Evolutionary conservation across 192 early-diverging fungal genomes (phyloP), one percentile per base, ranked within the genome.

Genomic region (Podila verticillata): DNA sequence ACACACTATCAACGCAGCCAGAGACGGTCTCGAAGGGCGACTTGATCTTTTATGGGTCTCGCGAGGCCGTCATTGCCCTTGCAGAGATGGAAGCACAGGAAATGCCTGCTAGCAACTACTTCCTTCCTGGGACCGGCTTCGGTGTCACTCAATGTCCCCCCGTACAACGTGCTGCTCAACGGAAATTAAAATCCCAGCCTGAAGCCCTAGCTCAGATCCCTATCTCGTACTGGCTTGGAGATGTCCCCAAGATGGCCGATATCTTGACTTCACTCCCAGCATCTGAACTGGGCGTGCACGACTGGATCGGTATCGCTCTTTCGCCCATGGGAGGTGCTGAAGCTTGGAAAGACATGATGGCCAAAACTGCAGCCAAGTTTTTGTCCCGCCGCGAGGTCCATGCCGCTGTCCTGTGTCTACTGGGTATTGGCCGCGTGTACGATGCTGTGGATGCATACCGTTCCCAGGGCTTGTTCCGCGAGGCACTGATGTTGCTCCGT

Each of bases 291-390:
- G 63, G 62, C 4, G 44, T 75, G 0, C 73, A 79, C 34, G 87
- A 88, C 57, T 88, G 87, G 87, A 83, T 88, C 20, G 75, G 71
- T 0, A 57, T 88, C 5, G 87, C 87, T 0, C 68, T 88, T 20
- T 83, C 85, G 58, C 87, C 87, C 24, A 68, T 83, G 70, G 85
- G 87, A 36, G 87, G 87, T 31, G 68, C 69, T 62, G 83, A 75
- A 15, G 83, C 83, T 28, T 88, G 87, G 87, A 60, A 70, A 35
- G 57, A 61, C 22, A 65, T 84, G 49, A 80, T 88, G 82, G 60
- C 59, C 0, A 35, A n/a, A 8, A 75, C 81, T 19, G 87, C 87
- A 10, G 56, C 63, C 47, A 88, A 86, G 62, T 74, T 86, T 39
- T 69, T 49, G 12, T 32, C 34, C 4, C 47, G 63, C 19, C 75